Evolutionary conservation across 306 rosid genomes (phyloP).

Genomic region (Dicorynia guianensis): DNA sequence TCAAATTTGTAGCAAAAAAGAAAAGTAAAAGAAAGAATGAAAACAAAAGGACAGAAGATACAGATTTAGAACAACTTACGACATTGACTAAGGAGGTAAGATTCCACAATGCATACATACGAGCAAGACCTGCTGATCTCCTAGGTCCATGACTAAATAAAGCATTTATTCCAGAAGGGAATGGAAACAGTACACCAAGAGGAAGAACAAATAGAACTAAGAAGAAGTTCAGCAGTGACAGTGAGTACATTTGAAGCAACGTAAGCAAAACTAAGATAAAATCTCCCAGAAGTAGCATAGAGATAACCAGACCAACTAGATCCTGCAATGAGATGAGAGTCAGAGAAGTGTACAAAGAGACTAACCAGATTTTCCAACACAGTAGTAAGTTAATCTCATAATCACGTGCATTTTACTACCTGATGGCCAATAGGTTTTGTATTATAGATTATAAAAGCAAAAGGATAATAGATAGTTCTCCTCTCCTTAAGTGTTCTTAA

Average conservation of each 20-base stretch:
- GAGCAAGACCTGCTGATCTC: conserved; percentile 69
- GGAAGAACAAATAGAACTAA: conserved; percentile 66
- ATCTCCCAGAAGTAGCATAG: conserved; percentile 63
- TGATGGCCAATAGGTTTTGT: conserved; percentile 70
- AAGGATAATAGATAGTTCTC: conserved; percentile 49
- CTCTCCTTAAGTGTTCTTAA: conserved; percentile 58
- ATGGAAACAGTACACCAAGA: conserved; percentile 65
- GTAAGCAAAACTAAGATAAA: conserved; percentile 61
- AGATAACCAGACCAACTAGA: conserved; percentile 70
- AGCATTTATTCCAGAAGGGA: conserved; percentile 78
- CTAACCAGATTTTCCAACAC: background rate
- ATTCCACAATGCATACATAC: conserved; percentile 72
- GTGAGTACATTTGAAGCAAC: conserved; percentile 63
- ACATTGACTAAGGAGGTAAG: conserved; percentile 69
- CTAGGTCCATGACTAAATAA: conserved; percentile 74
- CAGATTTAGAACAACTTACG: conserved; percentile 48
- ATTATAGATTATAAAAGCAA: conserved; percentile 53
- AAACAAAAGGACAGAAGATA: background rate
- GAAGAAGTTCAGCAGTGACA: conserved; percentile 57
- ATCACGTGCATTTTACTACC: conserved; percentile 44
- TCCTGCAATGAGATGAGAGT: conserved; percentile 50
- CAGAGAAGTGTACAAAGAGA: conserved; percentile 1
- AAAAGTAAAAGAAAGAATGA: background rate
- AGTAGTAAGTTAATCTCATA: background rate
- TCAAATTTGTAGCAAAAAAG: background rate